These are phyloP conservation scores for Penicillium brasilianum DNA, from an alignment of 2,329 filamentous ascomycete genomes.

Conservation along the genomic window DNA sequence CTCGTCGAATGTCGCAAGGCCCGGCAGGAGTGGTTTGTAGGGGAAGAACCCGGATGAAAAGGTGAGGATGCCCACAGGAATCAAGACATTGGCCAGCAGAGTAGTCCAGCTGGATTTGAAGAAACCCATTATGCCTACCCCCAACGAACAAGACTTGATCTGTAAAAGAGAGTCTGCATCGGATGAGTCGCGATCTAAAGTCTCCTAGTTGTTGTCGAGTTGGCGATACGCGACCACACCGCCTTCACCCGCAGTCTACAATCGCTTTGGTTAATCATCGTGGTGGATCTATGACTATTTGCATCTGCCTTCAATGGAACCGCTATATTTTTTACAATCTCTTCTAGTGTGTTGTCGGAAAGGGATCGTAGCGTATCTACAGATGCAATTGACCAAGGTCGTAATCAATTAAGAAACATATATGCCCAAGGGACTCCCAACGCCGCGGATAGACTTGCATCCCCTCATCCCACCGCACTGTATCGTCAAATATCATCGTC, in stretches of 20 bases:
- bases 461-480: neutral
- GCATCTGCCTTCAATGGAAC: neutral
- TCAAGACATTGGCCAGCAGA: slow-evolving; percentile 73
- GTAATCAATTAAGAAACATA: slow-evolving; percentile 6
- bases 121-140: slow-evolving; percentile 28
- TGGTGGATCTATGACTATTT: neutral
- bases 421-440: slow-evolving; percentile 22
- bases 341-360: no score
- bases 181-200: slow-evolving; percentile 2
- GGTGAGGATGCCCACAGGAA: slow-evolving; percentile 73
- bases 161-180: neutral
- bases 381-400: slow-evolving; percentile 9
- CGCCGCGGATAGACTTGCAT: slow-evolving; percentile 18
- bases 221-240: slow-evolving; percentile 21
- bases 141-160: neutral
- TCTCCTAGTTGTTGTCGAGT: slow-evolving; percentile 5
- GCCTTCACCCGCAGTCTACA: slow-evolving; percentile 18
- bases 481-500: neutral
- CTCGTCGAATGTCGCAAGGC: slow-evolving; percentile 69
- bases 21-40: slow-evolving; percentile 91
- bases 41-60: slow-evolving; percentile 96
- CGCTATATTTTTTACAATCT: neutral
- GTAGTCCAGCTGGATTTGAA: slow-evolving; percentile 50
- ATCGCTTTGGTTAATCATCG: neutral
- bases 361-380: neutral